Percentiles rank a stretch among this genome's conserved stretches.
phyloP scores from a whole-genome alignment of 2,329 filamentous ascomycete species.

The Aspergillus thermomutatus region DNA sequence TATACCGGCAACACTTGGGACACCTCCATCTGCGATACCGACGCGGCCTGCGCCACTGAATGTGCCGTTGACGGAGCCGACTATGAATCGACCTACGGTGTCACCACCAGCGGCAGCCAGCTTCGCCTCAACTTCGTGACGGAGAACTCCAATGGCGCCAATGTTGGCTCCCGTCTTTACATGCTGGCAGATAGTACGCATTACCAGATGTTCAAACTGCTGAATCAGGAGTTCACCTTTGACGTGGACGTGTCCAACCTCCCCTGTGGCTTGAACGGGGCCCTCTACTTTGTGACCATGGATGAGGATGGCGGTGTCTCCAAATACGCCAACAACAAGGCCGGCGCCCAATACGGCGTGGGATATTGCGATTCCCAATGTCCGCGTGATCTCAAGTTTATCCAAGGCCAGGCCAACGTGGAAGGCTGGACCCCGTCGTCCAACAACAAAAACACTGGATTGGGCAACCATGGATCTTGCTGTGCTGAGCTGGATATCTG shows the following conservation, averaged over 20 bases:
- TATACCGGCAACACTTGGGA: conserved; percentile 55
- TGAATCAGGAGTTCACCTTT: conserved; percentile 68
- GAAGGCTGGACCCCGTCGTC: conserved; percentile 51
- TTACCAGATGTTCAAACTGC: conserved; percentile 64
- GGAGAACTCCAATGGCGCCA: conserved; percentile 25
- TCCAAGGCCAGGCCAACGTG: conserved; percentile 52
- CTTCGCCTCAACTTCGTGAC: conserved; percentile 51
- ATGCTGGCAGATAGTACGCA: conserved; percentile 59
- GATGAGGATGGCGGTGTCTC: conserved; percentile 57
- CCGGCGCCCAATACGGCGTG: conserved; percentile 59
- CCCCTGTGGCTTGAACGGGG: conserved; percentile 68
- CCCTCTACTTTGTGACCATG: conserved; percentile 64
- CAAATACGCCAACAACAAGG: conserved; percentile 51
- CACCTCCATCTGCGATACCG: conserved; percentile 46
- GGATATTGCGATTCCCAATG: conserved; percentile 65
- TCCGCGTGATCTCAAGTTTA: conserved; percentile 47
- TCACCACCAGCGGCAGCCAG: conserved; percentile 48
- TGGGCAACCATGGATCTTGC: conserved; percentile 57
- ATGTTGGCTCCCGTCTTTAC: conserved; percentile 57
- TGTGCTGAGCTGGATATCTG: conserved; percentile 68
- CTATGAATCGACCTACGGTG: conserved; percentile 52
- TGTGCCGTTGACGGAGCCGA: conserved; percentile 57
- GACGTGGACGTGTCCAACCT: conserved; percentile 68
- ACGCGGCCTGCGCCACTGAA: conserved; percentile 51
- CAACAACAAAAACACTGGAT: conserved; percentile 54